Base-by-base conservation (phyloP, 169 alveolate genomes). In the Plasmodium blacklocki region DNA sequence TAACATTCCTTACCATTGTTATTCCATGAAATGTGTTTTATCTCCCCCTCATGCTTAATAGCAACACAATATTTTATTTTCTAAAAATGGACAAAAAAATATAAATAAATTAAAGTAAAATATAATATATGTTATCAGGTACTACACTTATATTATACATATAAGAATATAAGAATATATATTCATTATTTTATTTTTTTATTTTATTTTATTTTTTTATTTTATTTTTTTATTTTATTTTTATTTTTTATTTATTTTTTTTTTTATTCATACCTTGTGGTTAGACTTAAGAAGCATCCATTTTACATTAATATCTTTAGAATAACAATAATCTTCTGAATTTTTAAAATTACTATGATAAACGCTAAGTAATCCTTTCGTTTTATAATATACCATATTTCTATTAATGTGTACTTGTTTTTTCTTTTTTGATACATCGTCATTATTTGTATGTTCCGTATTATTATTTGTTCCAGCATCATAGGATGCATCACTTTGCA, bases 11-110 rank as follows among this genome's bases (percentile, higher is more conserved):
- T 80, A 80, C 90, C 90, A 80, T 80, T 80, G 56, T 23, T 56
- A 32, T 80, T 80, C 90, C 90, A 80, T 21, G 90, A 68, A 64
- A 80, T 67, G 32, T 80, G 0, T 50, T 29, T 80, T 19, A 80
- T 80, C 45, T 54, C 43, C 2, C 90, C 90, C 43, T 80, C 90
- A 43, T 80, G 90, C 32, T 80, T 71, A 23, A 80, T 80, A 18
- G 85, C 90, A 23, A 68, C 90, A 62, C 90, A 80, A 29, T 67
- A 80, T 62, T 80, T 80, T 70, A 80, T 54, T 62, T 68, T 66
- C 90, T 80, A 60, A 59, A 60, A 71, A 23, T 23, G 43, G 67
- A 8, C 1, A 43, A 32, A 26, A n/a, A 29, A 74, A 29, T 56
- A 18, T 52, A 72, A 72, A 15, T 32, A 50, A 50, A 72, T 7